Evolutionary conservation across 192 early-diverging fungal species (phyloP), one percentile per base, ranked within the genome.

Genomic region (Coemansia sp.): DNA sequence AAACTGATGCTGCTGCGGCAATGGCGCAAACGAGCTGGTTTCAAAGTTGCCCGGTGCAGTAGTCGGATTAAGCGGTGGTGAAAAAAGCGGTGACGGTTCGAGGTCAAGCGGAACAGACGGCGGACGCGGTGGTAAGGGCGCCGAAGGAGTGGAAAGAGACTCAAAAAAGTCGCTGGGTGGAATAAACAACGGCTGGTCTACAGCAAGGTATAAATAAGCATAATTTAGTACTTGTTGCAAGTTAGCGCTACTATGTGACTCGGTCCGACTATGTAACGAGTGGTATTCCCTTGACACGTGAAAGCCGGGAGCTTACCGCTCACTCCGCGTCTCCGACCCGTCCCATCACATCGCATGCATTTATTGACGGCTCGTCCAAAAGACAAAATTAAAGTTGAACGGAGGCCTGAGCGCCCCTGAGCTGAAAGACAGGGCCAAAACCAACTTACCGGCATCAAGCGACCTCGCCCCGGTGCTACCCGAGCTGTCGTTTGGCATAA

Each of bases 91-190:
- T 14, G 77, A 58, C 4, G 77, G 71, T 27, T 70, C 77, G 23
- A 79, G 77, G 62, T 73, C 77, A 23, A 53, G 60, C n/a, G 70
- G 77, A 19, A 79, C 64, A 41, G 77, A 79, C 8, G 77, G 77
- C n/a, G 77, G 77, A 2, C 72, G 67, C 12, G 39, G 68, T 17
- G 77, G 77, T 29, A 73, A 25, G 7, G 59, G 21, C 2, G 66
- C n/a, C 12, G 66, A 22, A 6, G 66, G 58, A 4, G 49, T 37
- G 2, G 68, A 63, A 5, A 71, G 50, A 9, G 73, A 62, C 57
- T 80, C 77, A 24, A 80, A 80, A 32, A 80, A 71, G 24, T 68
- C 69, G 58, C 67, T 68, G 51, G 65, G 60, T n/a, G 71, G 61
- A 27, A 70, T 21, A 27, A 80, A 50, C 19, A 80, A 54, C 29